phyloP scores from a whole-genome alignment of 2,329 filamentous ascomycete genomes.

The Fusarium hostae region DNA sequence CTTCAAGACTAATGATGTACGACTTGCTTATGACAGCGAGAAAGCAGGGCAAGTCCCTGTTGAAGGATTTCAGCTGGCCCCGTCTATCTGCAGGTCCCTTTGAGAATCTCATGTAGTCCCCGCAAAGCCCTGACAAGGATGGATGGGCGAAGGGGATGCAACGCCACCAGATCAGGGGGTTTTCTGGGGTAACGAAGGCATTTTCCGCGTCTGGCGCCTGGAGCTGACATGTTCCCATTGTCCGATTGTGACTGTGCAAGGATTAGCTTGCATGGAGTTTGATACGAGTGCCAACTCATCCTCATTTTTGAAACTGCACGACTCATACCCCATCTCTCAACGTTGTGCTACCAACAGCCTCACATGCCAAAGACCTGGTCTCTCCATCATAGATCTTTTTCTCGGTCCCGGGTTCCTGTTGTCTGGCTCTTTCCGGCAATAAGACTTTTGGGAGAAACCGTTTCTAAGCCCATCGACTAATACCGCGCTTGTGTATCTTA shows the following conservation, averaged over 20 bases:
- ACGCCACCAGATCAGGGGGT: conserved; percentile 11
- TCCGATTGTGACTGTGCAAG: background rate
- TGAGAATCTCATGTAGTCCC: conserved; percentile 7
- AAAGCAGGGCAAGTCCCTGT: background rate
- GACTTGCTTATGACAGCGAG: background rate
- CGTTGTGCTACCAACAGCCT: background rate
- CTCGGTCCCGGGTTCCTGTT: background rate
- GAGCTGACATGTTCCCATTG: conserved; percentile 3
- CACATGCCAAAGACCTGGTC: background rate
- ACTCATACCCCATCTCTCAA: background rate
- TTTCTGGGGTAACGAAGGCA: conserved; percentile 13
- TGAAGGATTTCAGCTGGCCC: background rate
- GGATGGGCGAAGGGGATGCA: conserved; percentile 25
- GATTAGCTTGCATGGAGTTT: background rate
- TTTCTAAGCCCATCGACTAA: background rate
- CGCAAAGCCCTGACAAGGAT: conserved; percentile 28
- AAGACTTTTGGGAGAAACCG: background rate
- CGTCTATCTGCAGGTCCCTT: background rate
- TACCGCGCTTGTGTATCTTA: background rate
- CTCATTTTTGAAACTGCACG: background rate
- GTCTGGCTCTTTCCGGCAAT: background rate
- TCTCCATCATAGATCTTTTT: background rate
- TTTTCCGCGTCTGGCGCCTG: background rate
- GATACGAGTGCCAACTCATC: background rate
- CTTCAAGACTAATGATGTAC: background rate